Evolutionary conservation across 768 basidiomycete genomes (phyloP).

Genomic region (Myochromella boudieri): DNA sequence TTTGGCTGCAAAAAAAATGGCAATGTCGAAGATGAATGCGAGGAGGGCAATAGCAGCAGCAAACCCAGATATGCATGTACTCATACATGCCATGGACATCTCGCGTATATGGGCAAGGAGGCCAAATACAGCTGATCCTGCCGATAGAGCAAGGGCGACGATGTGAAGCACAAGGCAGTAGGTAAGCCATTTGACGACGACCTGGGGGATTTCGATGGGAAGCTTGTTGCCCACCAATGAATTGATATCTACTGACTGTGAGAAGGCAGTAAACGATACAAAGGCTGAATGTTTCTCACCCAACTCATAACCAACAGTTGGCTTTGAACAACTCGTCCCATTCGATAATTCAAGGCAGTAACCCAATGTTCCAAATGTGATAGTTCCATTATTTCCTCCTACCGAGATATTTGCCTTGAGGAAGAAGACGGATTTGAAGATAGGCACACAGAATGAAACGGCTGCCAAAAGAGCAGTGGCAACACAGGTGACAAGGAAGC

Average conservation of each 20-base stretch:
- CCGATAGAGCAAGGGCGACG: constrained; percentile 77
- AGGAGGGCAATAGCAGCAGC: constrained; percentile 76
- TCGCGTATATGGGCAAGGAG: constrained; percentile 86
- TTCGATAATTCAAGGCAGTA: constrained; percentile 70
- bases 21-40: constrained; percentile 92
- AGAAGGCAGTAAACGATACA: constrained; percentile 8
- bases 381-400: constrained; percentile 49
- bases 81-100: constrained; percentile 83
- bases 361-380: constrained; percentile 88
- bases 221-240: constrained; percentile 68
- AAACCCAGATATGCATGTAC: constrained; percentile 78
- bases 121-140: constrained; percentile 74
- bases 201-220: constrained; percentile 70
- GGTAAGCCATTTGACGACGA: constrained; percentile 93
- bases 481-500: constrained; percentile 78
- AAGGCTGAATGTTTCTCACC: constrained; percentile 46
- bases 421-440: constrained; percentile 87
- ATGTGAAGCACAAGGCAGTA: constrained; percentile 92
- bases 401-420: constrained; percentile 67
- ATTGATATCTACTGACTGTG: constrained; percentile 66
- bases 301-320: constrained; percentile 85
- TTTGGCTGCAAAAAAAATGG: constrained; percentile 87
- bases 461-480: constrained; percentile 80
- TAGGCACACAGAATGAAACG: constrained; percentile 89
- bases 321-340: constrained; percentile 71